A percentile compares a stretch with the other conserved stretches of the same genome.
These are phyloP conservation scores for Gremmenia infestans DNA, from an alignment of 2,329 filamentous ascomycete species.

Conservation along the genomic window DNA sequence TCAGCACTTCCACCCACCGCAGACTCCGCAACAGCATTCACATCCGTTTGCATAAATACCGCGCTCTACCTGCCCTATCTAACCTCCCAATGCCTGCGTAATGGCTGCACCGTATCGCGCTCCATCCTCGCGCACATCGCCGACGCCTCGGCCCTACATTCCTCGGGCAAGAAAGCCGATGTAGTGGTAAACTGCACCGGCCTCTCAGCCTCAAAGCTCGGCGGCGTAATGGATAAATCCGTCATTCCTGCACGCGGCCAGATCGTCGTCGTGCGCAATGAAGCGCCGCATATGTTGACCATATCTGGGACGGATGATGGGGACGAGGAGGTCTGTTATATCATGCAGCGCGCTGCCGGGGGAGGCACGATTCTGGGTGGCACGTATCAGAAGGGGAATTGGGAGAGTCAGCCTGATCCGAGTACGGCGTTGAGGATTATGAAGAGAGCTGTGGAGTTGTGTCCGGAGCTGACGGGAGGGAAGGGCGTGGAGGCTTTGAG, in stretches of 20 bases:
- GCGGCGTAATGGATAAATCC: constrained; percentile 71
- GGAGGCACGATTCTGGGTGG: constrained; percentile 66
- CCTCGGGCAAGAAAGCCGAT: constrained; percentile 53
- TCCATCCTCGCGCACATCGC: constrained; percentile 62
- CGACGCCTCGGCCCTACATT: constrained; percentile 60
- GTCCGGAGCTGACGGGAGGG: constrained; percentile 48
- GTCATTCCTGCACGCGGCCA: constrained; percentile 78
- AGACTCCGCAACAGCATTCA: constrained; percentile 71
- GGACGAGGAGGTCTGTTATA: constrained; percentile 57
- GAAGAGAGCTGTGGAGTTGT: constrained; percentile 54
- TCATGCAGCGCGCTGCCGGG: constrained; percentile 64
- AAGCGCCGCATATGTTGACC: constrained; percentile 53
- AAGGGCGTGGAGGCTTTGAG: constrained; percentile 57
- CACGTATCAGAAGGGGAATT: constrained; percentile 58
- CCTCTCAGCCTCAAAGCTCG: constrained; percentile 67
- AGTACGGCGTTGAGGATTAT: constrained; percentile 62
- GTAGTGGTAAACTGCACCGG: constrained; percentile 84
- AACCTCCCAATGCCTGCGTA: constrained; percentile 69
- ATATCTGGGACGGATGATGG: constrained; percentile 61
- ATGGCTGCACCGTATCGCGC: constrained; percentile 64
- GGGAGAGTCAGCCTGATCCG: constrained; percentile 58
- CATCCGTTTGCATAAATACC: constrained; percentile 87
- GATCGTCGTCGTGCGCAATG: constrained; percentile 62
- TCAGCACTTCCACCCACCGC: constrained; percentile 57
- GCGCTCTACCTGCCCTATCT: constrained; percentile 85